These are phyloP conservation scores for Oryza nivara DNA, from an alignment of 176 grass and related monocot genomes.

Conservation along the genomic window DNA sequence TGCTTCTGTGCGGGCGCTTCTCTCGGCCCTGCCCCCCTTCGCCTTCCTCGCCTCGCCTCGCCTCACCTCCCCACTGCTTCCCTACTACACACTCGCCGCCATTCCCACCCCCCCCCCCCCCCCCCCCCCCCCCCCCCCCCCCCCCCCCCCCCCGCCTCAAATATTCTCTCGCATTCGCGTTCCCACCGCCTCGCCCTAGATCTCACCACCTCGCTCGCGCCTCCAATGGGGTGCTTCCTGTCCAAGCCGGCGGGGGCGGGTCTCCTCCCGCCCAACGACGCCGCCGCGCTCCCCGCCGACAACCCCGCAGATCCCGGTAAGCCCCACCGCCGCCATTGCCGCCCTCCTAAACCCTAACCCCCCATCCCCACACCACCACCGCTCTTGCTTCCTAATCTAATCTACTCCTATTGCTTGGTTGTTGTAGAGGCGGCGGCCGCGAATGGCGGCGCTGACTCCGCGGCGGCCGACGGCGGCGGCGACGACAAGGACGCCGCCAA, in stretches of 20 bases:
- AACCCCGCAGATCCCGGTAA: conserved; percentile 84
- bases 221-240: conserved; percentile 87
- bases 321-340: conserved; percentile 8
- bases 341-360: conserved; percentile 37
- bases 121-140: too few species aligned
- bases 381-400: not conserved
- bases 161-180: conserved; percentile 19
- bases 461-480: conserved; percentile 39
- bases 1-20: not conserved
- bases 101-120: too few species aligned
- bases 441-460: conserved; percentile 55
- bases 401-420: not conserved
- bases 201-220: conserved; percentile 21
- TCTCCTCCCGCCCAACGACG: conserved; percentile 60
- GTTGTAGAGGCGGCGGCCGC: conserved; percentile 59
- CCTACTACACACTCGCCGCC: not conserved
- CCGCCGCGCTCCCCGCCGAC: conserved; percentile 54
- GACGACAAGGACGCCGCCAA: conserved; percentile 70
- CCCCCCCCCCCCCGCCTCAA: not conserved
- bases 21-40: conserved; percentile 1
- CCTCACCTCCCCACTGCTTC: conserved; percentile 33
- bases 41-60: not conserved
- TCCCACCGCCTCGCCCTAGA: conserved; percentile 30
- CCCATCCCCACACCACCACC: not conserved
- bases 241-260: conserved; percentile 75